Evolutionary conservation across 768 basidiomycete genomes (phyloP).

Genomic region (Pleurotus tuber-regium): DNA sequence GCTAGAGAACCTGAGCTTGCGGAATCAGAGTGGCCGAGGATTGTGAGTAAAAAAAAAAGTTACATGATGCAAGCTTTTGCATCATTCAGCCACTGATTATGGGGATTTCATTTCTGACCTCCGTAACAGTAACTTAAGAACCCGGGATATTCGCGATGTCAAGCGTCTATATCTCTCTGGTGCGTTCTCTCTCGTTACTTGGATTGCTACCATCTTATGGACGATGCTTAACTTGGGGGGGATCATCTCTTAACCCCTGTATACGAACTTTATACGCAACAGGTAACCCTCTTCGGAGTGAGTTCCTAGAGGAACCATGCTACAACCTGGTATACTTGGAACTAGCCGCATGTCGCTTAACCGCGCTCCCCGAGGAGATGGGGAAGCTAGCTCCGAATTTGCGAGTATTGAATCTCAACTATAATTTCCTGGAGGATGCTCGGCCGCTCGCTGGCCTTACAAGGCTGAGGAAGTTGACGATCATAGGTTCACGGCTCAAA

Average conservation of each 20-base stretch:
- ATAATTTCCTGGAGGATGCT: constrained; percentile 88
- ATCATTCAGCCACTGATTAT: too few relatives aligned
- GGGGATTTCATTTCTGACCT: constrained; percentile 12
- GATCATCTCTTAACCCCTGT: not conserved
- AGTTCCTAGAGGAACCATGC: constrained; percentile 70
- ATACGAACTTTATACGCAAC: constrained; percentile 21
- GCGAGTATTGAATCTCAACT: constrained; percentile 91
- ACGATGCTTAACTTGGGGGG: constrained; percentile 13
- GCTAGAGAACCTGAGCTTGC: constrained; percentile 87
- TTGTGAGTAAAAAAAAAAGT: constrained; percentile 68
- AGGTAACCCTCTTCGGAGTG: constrained; percentile 69
- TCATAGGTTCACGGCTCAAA: constrained; percentile 82
- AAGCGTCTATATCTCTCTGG: constrained; percentile 95
- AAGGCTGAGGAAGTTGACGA: constrained; percentile 78
- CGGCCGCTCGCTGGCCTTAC: constrained; percentile 65
- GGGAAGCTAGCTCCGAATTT: constrained; percentile 74
- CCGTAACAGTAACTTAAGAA: constrained; percentile 38
- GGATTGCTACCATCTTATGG: constrained; percentile 17
- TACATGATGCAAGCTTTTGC: constrained; percentile 16
- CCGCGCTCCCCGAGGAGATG: constrained; percentile 67
- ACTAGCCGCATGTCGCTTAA: constrained; percentile 81
- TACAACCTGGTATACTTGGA: constrained; percentile 93
- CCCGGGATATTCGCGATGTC: constrained; percentile 83
- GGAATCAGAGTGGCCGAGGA: constrained; percentile 79
- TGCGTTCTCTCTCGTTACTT: constrained; percentile 36